Conservation (phyloP, 495 filamentous ascomycete genomes). For the Podospora appendiculata region DNA sequence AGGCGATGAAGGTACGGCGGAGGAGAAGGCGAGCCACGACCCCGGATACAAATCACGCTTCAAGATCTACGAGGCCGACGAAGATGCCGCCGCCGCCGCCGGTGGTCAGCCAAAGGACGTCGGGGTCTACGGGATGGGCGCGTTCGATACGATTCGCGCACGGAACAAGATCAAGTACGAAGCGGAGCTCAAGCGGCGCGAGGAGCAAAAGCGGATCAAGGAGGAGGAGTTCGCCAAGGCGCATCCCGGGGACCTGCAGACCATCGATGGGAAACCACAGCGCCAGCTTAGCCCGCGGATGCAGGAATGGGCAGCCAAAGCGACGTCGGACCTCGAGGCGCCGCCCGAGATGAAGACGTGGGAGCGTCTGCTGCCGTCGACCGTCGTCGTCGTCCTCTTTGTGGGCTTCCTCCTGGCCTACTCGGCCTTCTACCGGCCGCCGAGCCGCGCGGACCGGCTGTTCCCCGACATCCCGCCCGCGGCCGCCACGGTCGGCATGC, state of each 20-base stretch:
- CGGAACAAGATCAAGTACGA: slow-evolving; percentile 32
- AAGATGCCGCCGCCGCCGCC: neutral
- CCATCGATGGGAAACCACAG: slow-evolving; percentile 19
- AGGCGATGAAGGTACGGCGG: slow-evolving; percentile 5
- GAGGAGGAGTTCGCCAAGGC: slow-evolving; percentile 45
- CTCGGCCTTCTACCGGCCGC: slow-evolving; percentile 55
- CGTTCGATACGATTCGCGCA: slow-evolving; percentile 42
- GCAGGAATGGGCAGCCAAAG: slow-evolving; percentile 26
- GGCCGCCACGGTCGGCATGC: slow-evolving; percentile 61
- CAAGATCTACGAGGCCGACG: slow-evolving; percentile 16
- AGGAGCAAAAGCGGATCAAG: slow-evolving; percentile 44
- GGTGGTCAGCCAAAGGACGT: neutral
- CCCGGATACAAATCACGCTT: slow-evolving; percentile 19
- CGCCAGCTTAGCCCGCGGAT: slow-evolving; percentile 26
- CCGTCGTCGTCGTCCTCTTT: slow-evolving; percentile 46
- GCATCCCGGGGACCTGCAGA: slow-evolving; percentile 39
- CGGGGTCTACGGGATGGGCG: slow-evolving; percentile 38
- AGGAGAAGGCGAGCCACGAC: slow-evolving; percentile 22
- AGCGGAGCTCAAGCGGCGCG: slow-evolving; percentile 38
- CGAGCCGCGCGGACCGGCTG: slow-evolving; percentile 48
- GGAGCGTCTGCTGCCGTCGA: slow-evolving; percentile 59
- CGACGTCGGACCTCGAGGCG: slow-evolving; percentile 34
- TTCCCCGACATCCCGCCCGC: slow-evolving; percentile 72
- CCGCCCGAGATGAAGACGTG: slow-evolving; percentile 39
- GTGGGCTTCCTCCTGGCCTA: slow-evolving; percentile 45